phyloP scores from a whole-genome alignment of 179 eudicot genomes.

The Carnegiea gigantea region DNA sequence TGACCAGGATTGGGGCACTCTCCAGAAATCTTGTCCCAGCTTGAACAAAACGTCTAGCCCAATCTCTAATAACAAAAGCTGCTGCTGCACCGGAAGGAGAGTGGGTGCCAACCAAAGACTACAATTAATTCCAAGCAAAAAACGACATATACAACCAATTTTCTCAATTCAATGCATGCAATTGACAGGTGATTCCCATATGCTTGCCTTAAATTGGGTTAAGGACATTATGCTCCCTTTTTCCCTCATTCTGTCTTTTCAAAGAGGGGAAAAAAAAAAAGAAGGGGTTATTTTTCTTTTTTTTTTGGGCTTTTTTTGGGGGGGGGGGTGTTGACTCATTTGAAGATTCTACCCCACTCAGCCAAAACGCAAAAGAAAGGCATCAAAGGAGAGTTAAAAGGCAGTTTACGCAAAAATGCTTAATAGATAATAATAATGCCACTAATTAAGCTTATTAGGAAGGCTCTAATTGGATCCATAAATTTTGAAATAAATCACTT shows the following conservation, averaged over 20 bases:
- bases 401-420: background rate
- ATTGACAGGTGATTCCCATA: background rate
- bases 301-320: no score
- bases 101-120: no score
- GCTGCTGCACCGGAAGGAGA: no score
- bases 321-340: no score
- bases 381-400: no score
- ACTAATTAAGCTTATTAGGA: background rate
- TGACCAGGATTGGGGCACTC: no score
- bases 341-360: no score
- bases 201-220: conserved; percentile 12
- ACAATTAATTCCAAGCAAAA: background rate
- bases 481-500: background rate
- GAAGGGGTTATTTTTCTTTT: no score
- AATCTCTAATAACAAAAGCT: no score
- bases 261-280: background rate
- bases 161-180: background rate
- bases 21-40: no score
- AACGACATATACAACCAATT: background rate
- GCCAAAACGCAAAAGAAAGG: no score
- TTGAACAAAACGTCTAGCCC: no score
- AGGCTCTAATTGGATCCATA: conserved; percentile 10
- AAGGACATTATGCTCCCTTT: conserved; percentile 12
- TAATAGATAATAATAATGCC: background rate
- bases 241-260: conserved; percentile 8